Evolutionary conservation across 495 filamentous ascomycete species (phyloP), one percentile per base, ranked within the genome.

Genomic region (Xanthoparmelia taractica): DNA sequence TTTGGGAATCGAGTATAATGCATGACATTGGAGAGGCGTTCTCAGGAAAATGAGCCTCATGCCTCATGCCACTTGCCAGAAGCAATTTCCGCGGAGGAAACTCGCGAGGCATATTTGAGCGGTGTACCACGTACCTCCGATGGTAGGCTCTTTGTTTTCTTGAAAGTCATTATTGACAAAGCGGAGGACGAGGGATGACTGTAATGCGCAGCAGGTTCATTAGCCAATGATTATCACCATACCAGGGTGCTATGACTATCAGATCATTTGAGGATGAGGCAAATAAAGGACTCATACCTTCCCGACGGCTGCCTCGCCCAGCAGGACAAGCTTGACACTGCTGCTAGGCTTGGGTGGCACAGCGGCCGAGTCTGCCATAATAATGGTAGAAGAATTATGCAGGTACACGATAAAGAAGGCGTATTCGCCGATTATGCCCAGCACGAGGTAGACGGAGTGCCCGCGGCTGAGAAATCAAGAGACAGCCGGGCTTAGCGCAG

Each of bases 141-240:
- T 98, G 59, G 94, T 98, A 52, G 94, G 94, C 73, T 98, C 94
- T 80, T 98, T 98, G 75, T 98, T 98, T 77, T 97, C 95, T 80
- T 98, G 94, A 71, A 97, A 98, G 78, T 97, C 94, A 78, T 98
- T 92, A 83, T 97, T 98, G 72, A 98, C 94, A 74, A 98, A 98
- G 70, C 94, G 91, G 68, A 98, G 84, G 60, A 98, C 94, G 58
- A 98, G 87, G 47, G 94, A 98, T 45, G 95, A 97, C 94, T 98
- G 66, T 64, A 63, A 48, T 45, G 38, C 45, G 66, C 48, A 61
- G 73, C 63, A 74, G 73, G 43, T 36, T 20, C 47, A 23, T 52
- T 31, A 31, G 25, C 29, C 29, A 29, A n/a, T 34, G 11, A 10
- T 25, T 27, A 56, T 34, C 31, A 43, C 36, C 18, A 31, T 27